A percentile compares a stretch with the other conserved stretches of the same genome.
Evolutionary conservation across 2,329 filamentous ascomycete genomes (phyloP).

Genomic region (Malbranchea zuffiana): DNA sequence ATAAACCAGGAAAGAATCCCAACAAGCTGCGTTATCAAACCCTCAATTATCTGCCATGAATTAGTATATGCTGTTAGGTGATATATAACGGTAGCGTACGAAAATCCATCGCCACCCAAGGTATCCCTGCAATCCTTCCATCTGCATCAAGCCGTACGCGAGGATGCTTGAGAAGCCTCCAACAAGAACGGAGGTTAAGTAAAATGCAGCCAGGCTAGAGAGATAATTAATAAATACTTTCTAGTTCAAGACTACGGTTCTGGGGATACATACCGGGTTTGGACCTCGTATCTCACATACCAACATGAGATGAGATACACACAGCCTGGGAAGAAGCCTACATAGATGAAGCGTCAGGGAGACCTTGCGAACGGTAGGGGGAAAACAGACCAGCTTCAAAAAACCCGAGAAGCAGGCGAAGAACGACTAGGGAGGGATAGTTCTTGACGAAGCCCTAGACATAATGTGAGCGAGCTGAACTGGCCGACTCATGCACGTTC

Average conservation of each 20-base stretch:
- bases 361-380: constrained; percentile 20
- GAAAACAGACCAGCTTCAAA: constrained; percentile 31
- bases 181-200: constrained; percentile 8
- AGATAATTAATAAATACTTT: not conserved
- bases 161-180: constrained; percentile 22
- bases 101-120: constrained; percentile 30
- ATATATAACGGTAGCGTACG: constrained; percentile 2
- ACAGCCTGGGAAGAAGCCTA: constrained; percentile 35
- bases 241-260: not conserved
- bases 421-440: constrained; percentile 29
- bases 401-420: constrained; percentile 35
- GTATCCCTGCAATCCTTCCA: constrained; percentile 21
- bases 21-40: constrained; percentile 44
- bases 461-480: too few species aligned
- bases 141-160: constrained; percentile 26
- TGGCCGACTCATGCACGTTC: too few species aligned
- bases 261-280: constrained; percentile 51
- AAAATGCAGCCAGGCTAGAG: constrained; percentile 11
- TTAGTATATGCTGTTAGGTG: not conserved
- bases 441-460: constrained; percentile 17
- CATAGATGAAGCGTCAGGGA: not conserved
- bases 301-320: constrained; percentile 37
- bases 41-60: constrained; percentile 28
- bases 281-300: constrained; percentile 51
- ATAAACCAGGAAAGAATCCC: constrained; percentile 45